phyloP scores from a whole-genome alignment of 805 yeast genomes.

The Saturnispora mendoncae region DNA sequence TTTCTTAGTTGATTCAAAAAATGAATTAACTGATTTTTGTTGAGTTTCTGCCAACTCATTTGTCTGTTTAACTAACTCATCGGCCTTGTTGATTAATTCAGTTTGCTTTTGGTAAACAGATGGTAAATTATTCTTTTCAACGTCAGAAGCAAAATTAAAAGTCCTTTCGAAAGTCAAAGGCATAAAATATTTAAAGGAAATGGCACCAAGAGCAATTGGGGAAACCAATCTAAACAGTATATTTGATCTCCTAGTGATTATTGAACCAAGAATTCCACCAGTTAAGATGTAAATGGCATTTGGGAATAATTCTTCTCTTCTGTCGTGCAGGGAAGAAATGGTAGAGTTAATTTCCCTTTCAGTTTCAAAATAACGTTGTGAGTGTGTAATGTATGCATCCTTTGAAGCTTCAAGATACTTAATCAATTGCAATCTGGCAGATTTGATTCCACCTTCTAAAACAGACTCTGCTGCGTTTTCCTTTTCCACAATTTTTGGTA shows the following conservation, averaged over 20 bases:
- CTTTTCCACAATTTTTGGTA: slow-evolving; percentile 14
- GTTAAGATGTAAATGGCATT: slow-evolving; percentile 59
- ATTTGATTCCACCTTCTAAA: slow-evolving; percentile 41
- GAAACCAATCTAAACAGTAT: slow-evolving; percentile 42
- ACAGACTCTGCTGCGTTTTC: slow-evolving; percentile 16
- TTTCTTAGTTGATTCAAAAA: slow-evolving; percentile 30
- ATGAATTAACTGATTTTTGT: slow-evolving; percentile 29
- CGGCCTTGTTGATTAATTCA: slow-evolving; percentile 37
- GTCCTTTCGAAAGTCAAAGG: slow-evolving; percentile 67
- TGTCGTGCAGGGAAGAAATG: slow-evolving; percentile 53
- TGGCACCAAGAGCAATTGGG: slow-evolving; percentile 54
- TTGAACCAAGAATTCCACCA: slow-evolving; percentile 64
- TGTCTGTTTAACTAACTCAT: slow-evolving; percentile 34
- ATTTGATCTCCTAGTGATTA: slow-evolving; percentile 60
- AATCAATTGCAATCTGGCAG: slow-evolving; percentile 37
- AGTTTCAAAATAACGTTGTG: slow-evolving; percentile 42
- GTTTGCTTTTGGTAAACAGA: slow-evolving; percentile 56
- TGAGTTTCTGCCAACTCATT: slow-evolving; percentile 36
- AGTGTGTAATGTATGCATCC: slow-evolving; percentile 36
- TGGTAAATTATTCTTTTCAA: slow-evolving; percentile 56
- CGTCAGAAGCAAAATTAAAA: slow-evolving; percentile 44
- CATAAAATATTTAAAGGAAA: slow-evolving; percentile 58
- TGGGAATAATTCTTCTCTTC: slow-evolving; percentile 62
- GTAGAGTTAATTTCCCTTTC: slow-evolving; percentile 61
- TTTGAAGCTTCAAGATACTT: slow-evolving; percentile 30